A percentile compares a stretch with the other conserved stretches of the same genome.
These are phyloP conservation scores for Mycena galopus DNA, from an alignment of 768 basidiomycete species.

Conservation along the genomic window DNA sequence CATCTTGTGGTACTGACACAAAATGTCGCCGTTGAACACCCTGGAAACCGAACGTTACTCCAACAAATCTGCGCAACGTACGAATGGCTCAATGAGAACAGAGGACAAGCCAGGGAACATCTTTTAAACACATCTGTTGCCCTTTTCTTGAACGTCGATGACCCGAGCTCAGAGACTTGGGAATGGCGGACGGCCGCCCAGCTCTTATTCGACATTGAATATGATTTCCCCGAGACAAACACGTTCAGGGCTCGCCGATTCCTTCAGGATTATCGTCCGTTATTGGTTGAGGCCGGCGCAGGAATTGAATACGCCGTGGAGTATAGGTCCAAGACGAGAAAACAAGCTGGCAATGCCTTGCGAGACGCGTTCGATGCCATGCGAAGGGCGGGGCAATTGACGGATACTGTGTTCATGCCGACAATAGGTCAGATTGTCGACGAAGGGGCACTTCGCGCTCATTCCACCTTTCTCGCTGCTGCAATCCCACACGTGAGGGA, in stretches of 20 bases:
- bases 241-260: constrained; percentile 50
- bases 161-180: constrained; percentile 52
- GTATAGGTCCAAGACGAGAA: constrained; percentile 20
- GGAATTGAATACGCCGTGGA: constrained; percentile 31
- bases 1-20: constrained; percentile 55
- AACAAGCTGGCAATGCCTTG: constrained; percentile 34
- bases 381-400: constrained; percentile 46
- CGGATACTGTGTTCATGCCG: constrained; percentile 53
- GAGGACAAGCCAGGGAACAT: constrained; percentile 29
- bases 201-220: constrained; percentile 52
- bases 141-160: constrained; percentile 63
- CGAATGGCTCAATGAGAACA: constrained; percentile 53
- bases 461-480: constrained; percentile 55
- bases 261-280: constrained; percentile 46
- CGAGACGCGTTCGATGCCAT: constrained; percentile 50
- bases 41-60: constrained; percentile 45
- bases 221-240: constrained; percentile 44
- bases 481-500: constrained; percentile 34
- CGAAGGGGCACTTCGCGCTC: constrained; percentile 48
- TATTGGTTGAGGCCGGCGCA: constrained; percentile 50
- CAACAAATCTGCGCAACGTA: constrained; percentile 59
- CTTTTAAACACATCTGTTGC: constrained; percentile 38
- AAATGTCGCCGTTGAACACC: constrained; percentile 43
- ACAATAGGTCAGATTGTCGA: not conserved
- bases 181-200: constrained; percentile 54